Conservation (phyloP, 306 rosid genomes). For the Trifolium dubium region DNA sequence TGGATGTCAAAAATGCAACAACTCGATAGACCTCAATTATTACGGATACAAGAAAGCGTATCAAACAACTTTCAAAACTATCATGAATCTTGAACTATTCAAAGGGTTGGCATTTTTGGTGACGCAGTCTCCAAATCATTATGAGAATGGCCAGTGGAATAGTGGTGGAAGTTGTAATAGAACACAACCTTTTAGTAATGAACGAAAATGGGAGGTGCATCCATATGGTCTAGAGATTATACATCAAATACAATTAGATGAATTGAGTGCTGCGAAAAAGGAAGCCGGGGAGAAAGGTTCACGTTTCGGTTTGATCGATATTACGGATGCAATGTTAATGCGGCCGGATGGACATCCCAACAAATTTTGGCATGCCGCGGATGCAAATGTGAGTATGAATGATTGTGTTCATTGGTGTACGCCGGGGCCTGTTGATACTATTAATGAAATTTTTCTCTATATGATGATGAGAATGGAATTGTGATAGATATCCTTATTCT, state of each 20-base stretch:
- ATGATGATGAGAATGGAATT: conserved; percentile 44
- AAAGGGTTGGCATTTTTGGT: conserved; percentile 73
- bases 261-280: conserved; percentile 50
- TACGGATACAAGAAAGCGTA: conserved; percentile 66
- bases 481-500: background rate
- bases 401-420: conserved; percentile 98
- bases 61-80: conserved; percentile 53
- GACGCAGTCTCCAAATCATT: conserved; percentile 82
- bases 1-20: conserved; percentile 62
- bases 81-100: conserved; percentile 50
- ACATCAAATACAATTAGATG: conserved; percentile 60
- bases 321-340: conserved; percentile 66
- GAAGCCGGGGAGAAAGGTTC: conserved; percentile 51
- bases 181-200: conserved; percentile 51
- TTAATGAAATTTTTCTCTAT: conserved; percentile 78
- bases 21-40: conserved; percentile 43
- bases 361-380: conserved; percentile 49
- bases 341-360: conserved; percentile 94
- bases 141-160: conserved; percentile 79
- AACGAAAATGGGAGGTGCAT: conserved; percentile 45
- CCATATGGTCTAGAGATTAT: conserved; percentile 48
- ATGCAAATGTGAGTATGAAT: conserved; percentile 46
- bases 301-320: conserved; percentile 58
- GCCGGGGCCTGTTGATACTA: conserved; percentile 93
- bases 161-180: conserved; percentile 78